These are phyloP conservation scores for Globisporangium ultimum DNA, from an alignment of 352 stramenopile species.

Conservation along the genomic window DNA sequence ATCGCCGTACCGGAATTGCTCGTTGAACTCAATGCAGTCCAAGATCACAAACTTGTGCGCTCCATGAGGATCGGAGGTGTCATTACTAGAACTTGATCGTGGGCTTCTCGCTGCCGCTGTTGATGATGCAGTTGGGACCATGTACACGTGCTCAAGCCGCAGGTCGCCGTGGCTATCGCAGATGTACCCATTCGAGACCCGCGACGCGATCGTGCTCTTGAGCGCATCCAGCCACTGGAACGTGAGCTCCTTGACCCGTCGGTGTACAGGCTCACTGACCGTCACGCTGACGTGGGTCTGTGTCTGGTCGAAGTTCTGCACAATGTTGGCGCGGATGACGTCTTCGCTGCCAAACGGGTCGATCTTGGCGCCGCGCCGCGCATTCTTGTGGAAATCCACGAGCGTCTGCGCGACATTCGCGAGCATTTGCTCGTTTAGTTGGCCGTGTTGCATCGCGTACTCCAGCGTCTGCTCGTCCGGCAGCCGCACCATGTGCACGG, in stretches of 20 bases:
- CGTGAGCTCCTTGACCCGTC: constrained; percentile 48
- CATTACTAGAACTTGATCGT: not conserved
- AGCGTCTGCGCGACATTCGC: constrained; percentile 40
- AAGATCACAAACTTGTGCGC: constrained; percentile 41
- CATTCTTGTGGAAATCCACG: constrained; percentile 51
- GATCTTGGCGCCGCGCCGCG: constrained; percentile 48
- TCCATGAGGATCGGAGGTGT: not conserved
- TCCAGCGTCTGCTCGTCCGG: constrained; percentile 52
- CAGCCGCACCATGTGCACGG: constrained; percentile 67
- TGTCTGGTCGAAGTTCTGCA: constrained; percentile 75
- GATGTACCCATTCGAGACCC: constrained; percentile 55
- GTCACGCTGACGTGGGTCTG: constrained; percentile 39
- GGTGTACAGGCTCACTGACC: constrained; percentile 43
- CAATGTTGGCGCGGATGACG: constrained; percentile 57
- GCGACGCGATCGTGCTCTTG: constrained; percentile 27
- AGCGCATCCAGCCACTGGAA: constrained; percentile 46
- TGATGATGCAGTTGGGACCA: constrained; percentile 15
- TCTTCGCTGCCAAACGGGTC: constrained; percentile 51
- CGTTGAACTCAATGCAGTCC: constrained; percentile 81
- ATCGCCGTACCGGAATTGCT: constrained; percentile 72
- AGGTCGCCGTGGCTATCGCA: constrained; percentile 70
- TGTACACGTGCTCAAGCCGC: constrained; percentile 65
- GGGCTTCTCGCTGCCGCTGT: not conserved
- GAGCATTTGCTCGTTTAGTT: constrained; percentile 34
- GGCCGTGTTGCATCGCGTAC: constrained; percentile 27